A percentile compares a stretch with the other conserved stretches of the same genome.
Evolutionary conservation across 2,329 filamentous ascomycete genomes (phyloP).

Genomic region (Trichoderma simmonsii): DNA sequence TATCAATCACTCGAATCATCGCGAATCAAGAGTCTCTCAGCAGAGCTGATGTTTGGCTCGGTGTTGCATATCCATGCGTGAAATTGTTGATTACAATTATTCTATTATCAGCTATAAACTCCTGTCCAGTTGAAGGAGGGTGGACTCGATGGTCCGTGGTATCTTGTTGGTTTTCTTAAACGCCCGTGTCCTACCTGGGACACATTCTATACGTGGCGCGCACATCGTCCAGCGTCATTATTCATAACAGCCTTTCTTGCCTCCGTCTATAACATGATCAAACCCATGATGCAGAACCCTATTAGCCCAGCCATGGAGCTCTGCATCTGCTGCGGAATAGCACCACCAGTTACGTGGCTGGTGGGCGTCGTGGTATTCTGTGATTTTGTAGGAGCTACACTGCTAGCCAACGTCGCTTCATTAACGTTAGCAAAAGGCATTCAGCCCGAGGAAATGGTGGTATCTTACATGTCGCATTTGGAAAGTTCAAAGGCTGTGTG

Average conservation of each 20-base stretch:
- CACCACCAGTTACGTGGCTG: conserved; percentile 32
- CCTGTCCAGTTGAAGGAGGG: conserved; percentile 3
- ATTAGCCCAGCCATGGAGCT: conserved; percentile 35
- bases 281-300: conserved; percentile 37
- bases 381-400: conserved; percentile 14
- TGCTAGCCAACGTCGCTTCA: conserved; percentile 6
- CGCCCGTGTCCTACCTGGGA: conserved; percentile 25
- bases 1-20: not conserved
- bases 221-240: conserved; percentile 18
- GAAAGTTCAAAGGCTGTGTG: conserved; percentile 1
- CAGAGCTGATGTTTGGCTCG: not conserved
- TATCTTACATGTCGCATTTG: conserved; percentile 16
- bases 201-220: conserved; percentile 20
- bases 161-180: conserved; percentile 22
- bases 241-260: conserved; percentile 12
- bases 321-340: conserved; percentile 33
- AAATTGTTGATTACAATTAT: conserved; percentile 19
- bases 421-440: not conserved
- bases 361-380: conserved; percentile 30
- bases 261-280: conserved; percentile 32
- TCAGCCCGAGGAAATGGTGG: not conserved
- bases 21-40: not conserved
- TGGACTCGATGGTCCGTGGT: conserved; percentile 19
- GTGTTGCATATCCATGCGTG: not conserved
- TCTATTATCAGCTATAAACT: conserved; percentile 12